Evolutionary conservation across 2,329 filamentous ascomycete species (phyloP).

Genomic region (Neofusicoccum parvum): DNA sequence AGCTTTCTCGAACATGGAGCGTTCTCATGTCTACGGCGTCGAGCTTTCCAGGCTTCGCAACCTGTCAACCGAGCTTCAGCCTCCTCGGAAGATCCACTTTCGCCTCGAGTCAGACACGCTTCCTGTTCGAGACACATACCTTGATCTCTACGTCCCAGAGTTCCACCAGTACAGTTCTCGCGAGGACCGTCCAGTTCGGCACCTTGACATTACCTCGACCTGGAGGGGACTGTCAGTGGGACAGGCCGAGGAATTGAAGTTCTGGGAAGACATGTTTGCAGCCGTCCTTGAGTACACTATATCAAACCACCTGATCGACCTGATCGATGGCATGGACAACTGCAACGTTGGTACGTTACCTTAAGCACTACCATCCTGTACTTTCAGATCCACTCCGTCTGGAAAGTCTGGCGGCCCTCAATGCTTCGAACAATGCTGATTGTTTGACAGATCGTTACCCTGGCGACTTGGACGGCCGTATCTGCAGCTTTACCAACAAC

Average conservation of each 20-base stretch:
- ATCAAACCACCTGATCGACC: slow-evolving; percentile 24
- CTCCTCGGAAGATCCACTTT: slow-evolving; percentile 10
- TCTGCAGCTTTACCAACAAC: slow-evolving; percentile 26
- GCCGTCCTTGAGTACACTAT: slow-evolving; percentile 28
- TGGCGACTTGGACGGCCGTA: slow-evolving; percentile 15
- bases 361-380: too few species aligned
- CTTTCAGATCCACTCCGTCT: too few species aligned
- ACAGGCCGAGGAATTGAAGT: slow-evolving; percentile 33
- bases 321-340: slow-evolving; percentile 22
- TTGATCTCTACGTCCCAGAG: slow-evolving; percentile 17
- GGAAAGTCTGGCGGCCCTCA: too few species aligned
- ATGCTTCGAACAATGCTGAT: neutral
- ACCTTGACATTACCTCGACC: slow-evolving; percentile 38
- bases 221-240: slow-evolving; percentile 37
- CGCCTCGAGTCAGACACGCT: slow-evolving; percentile 8
- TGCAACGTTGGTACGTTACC: slow-evolving; percentile 8
- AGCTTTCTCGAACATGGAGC: slow-evolving; percentile 2
- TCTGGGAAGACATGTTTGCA: slow-evolving; percentile 36
- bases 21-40: slow-evolving; percentile 10
- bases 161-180: slow-evolving; percentile 6
- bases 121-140: neutral
- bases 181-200: slow-evolving; percentile 24
- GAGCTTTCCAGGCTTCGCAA: slow-evolving; percentile 20
- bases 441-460: neutral
- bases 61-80: neutral